These are phyloP conservation scores for Martensiomyces pterosporus DNA, from an alignment of 192 early-diverging fungal genomes.

Conservation along the genomic window DNA sequence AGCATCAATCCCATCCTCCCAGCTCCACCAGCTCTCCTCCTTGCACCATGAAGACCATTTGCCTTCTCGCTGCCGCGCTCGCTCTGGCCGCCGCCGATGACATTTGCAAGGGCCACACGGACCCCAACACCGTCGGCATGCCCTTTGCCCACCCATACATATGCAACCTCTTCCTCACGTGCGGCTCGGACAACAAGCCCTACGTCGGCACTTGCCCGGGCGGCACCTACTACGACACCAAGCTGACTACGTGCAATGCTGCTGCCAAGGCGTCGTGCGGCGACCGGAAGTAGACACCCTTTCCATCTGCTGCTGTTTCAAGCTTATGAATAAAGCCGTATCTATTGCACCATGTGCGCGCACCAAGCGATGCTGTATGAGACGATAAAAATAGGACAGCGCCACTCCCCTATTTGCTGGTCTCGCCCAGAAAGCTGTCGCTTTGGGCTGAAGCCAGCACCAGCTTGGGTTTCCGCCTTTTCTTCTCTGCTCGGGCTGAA, in stretches of 20 bases:
- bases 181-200: conserved; percentile 20
- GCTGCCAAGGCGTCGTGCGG: conserved; percentile 31
- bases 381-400: too few relatives aligned
- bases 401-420: too few relatives aligned
- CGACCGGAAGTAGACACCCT: conserved; percentile 30
- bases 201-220: conserved; percentile 33
- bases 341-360: too few relatives aligned
- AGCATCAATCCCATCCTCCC: too few relatives aligned
- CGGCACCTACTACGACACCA: conserved; percentile 41
- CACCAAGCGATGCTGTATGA: too few relatives aligned
- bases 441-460: too few relatives aligned
- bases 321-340: too few relatives aligned
- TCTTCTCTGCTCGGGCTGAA: too few relatives aligned
- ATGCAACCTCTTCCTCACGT: conserved; percentile 32
- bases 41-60: neutral
- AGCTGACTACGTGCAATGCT: conserved; percentile 27
- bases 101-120: conserved; percentile 39
- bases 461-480: too few relatives aligned
- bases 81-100: conserved; percentile 7
- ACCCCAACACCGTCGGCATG: conserved; percentile 22
- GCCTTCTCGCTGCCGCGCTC: neutral
- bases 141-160: conserved; percentile 32
- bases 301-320: too few relatives aligned
- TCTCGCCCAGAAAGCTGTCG: too few relatives aligned
- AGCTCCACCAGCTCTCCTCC: too few relatives aligned